phyloP scores from a whole-genome alignment of 257 asterid genomes.

The Solanum tacnaense region DNA sequence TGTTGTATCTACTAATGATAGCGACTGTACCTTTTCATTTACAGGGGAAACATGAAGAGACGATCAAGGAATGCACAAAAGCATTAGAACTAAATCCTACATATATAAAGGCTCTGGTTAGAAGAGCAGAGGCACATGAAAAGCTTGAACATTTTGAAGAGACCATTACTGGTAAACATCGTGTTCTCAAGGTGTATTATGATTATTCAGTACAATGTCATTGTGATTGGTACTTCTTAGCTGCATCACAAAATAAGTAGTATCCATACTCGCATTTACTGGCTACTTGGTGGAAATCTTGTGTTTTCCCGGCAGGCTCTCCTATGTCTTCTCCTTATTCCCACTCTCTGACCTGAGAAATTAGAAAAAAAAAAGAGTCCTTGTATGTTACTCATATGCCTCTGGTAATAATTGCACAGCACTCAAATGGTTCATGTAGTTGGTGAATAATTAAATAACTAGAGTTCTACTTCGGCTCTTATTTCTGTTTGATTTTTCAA shows the following conservation, averaged over 20 bases:
- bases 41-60: slow-evolving; percentile 70
- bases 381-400: neutral
- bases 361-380: neutral
- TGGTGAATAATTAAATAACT: neutral
- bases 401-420: neutral
- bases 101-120: slow-evolving; percentile 60
- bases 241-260: neutral
- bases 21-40: neutral
- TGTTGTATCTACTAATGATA: neutral
- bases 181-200: neutral
- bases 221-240: neutral
- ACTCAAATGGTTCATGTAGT: neutral
- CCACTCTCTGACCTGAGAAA: neutral
- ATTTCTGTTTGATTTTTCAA: neutral
- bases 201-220: neutral
- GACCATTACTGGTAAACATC: slow-evolving; percentile 61
- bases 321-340: neutral
- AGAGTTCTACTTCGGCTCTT: neutral
- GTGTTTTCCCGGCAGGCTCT: neutral
- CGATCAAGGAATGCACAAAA: slow-evolving; percentile 78
- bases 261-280: neutral
- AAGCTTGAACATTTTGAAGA: slow-evolving; percentile 83
- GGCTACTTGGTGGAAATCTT: neutral
- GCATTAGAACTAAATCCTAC: slow-evolving; percentile 78
- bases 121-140: slow-evolving; percentile 93